Conservation (phyloP, 352 stramenopile genomes). For the Albugo candida region DNA sequence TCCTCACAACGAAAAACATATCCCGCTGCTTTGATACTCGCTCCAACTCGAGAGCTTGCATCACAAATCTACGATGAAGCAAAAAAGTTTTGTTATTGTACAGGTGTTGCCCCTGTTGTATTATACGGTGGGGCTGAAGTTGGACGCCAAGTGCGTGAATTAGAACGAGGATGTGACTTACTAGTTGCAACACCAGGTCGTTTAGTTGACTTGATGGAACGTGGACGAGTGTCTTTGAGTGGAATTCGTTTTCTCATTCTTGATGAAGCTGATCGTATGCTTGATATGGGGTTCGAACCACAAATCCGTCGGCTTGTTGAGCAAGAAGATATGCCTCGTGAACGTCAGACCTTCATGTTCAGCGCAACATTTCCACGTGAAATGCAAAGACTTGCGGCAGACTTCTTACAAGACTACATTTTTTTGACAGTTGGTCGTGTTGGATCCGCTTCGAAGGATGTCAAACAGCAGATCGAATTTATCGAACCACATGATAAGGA, state of each 20-base stretch:
- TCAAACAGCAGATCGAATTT: slow-evolving; percentile 95
- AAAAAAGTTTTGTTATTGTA: slow-evolving; percentile 93
- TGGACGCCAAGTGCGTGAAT: slow-evolving; percentile 63
- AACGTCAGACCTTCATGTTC: slow-evolving; percentile 99
- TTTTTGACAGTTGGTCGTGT: slow-evolving; percentile 98
- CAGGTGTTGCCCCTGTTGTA: slow-evolving; percentile 85
- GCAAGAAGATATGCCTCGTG: slow-evolving; percentile 91
- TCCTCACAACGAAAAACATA: slow-evolving; percentile 73
- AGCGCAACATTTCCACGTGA: slow-evolving; percentile 97
- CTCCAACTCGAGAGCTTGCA: slow-evolving; percentile 88
- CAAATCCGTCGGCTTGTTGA: slow-evolving; percentile 98
- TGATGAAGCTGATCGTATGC: slow-evolving; percentile 99
- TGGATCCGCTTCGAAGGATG: slow-evolving; percentile 92
- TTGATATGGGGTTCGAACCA: slow-evolving; percentile 99
- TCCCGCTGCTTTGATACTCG: slow-evolving; percentile 83
- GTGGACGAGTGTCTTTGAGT: slow-evolving; percentile 78
- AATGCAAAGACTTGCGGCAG: slow-evolving; percentile 89
- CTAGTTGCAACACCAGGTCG: slow-evolving; percentile 94
- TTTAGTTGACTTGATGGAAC: slow-evolving; percentile 93
- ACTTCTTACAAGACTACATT: slow-evolving; percentile 98
- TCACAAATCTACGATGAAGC: slow-evolving; percentile 93
- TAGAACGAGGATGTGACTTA: slow-evolving; percentile 89
- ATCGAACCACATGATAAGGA: slow-evolving; percentile 96
- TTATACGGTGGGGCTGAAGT: slow-evolving; percentile 90
- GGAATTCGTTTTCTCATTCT: slow-evolving; percentile 91